Conservation (phyloP, 139 green algal species). For the Dunaliella primolecta region DNA sequence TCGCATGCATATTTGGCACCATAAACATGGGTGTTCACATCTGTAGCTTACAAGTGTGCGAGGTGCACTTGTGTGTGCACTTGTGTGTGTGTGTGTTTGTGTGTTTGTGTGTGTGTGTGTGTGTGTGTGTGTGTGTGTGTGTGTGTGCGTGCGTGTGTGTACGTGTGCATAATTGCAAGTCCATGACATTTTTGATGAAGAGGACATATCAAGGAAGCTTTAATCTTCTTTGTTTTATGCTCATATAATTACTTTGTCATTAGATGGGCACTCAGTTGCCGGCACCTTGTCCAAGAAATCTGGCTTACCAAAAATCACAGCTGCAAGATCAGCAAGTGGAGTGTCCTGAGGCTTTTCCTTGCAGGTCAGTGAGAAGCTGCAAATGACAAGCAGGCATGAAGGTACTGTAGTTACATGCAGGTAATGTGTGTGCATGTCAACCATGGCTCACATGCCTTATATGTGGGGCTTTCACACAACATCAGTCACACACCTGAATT, state of each 20-base stretch:
- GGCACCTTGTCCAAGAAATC: no score
- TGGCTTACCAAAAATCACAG: conserved; percentile 31
- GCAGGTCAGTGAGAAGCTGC: conserved; percentile 31
- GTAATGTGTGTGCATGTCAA: background rate
- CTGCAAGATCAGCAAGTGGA: conserved; percentile 16
- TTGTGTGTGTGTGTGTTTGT: background rate
- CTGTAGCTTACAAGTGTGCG: background rate
- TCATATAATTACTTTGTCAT: no score
- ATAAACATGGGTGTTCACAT: background rate
- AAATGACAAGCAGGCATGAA: background rate
- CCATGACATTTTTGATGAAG: no score
- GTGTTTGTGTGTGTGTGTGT: background rate
- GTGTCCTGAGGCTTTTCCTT: conserved; percentile 20
- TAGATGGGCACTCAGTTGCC: no score
- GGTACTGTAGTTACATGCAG: background rate
- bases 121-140: background rate
- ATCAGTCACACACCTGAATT: conserved; percentile 45
- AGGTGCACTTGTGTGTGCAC: background rate
- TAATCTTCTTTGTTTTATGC: no score
- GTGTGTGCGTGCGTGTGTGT: background rate
- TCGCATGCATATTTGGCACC: no score
- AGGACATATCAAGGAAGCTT: no score
- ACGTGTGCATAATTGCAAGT: background rate
- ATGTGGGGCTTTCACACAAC: no score
- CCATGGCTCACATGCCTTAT: background rate